Evolutionary conservation across 2,329 filamentous ascomycete species (phyloP), one percentile per base, ranked within the genome.

Genomic region (Phialophora verrucosa): DNA sequence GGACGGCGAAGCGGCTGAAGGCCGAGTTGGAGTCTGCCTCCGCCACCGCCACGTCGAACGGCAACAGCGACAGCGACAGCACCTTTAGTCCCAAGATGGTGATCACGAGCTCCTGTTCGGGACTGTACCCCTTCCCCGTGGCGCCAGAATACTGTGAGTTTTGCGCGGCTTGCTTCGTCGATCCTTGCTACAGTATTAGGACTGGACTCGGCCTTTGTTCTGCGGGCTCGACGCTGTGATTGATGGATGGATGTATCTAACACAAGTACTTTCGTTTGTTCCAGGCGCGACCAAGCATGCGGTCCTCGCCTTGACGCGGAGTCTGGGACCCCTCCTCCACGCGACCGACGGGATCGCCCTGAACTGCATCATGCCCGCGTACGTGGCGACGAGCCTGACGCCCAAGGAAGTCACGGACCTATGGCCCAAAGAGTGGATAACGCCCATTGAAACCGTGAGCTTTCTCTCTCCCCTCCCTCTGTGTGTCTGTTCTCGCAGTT

Each of bases 231-330:
- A 42, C 44, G 17, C 17, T 23, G 17, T 20, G 17, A 49, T 49
- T 10, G 44, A 8, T 23, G 17, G 1, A n/a, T 2, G n/a, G n/a
- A n/a, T 47, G 38, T 3, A 44, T 17, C 38, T 44, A n/a, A 44
- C 38, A 4, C n/a, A 2, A 10, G 7, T 31, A 17, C 3, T 8
- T n/a, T 44, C n/a, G 14, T n/a, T 44, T 10, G 14, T 20, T 10
- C 29, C 29, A 55, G 53, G 53, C 0, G 76, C 79, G 14, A 74
- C 75, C 27, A 82, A 83, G 68, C 79, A 81, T 68, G 80, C 75
- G 7, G 71, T 82, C 14, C 71, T 82, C 1, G 79, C 78, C 7
- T 71, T 82, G 14, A 74, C 76, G 14, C 73, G 77, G 8, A 71
- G 74, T 7, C 69, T 75, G 8, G 75, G 73, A 6, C 66, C 70